Evolutionary conservation across 805 yeast genomes (phyloP).

Genomic region (Metschnikowia kofuensis): DNA sequence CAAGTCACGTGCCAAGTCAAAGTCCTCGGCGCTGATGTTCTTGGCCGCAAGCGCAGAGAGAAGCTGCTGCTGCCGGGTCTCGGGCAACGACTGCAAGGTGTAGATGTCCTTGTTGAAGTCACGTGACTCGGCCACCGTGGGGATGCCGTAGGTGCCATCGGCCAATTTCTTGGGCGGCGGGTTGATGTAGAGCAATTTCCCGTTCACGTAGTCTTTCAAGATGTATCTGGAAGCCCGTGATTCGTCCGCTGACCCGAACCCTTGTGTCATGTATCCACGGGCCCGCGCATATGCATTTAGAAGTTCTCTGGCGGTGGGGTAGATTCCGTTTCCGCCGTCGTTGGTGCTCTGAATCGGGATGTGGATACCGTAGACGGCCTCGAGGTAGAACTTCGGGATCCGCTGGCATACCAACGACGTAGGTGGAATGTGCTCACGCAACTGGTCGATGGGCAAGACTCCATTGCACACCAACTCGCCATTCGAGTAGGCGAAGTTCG

Average conservation of each 20-base stretch:
- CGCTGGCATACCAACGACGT: conserved; percentile 79
- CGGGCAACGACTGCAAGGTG: conserved; percentile 62
- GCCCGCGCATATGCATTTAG: conserved; percentile 92
- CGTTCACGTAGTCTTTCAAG: conserved; percentile 91
- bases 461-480: conserved; percentile 98
- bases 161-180: conserved; percentile 76
- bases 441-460: conserved; percentile 96
- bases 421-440: conserved; percentile 90
- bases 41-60: conserved; percentile 58
- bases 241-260: conserved; percentile 95
- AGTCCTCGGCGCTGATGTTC: conserved; percentile 46
- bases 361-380: conserved; percentile 90
- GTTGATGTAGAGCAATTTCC: conserved; percentile 76
- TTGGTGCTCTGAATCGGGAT: conserved; percentile 70
- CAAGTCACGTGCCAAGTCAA: conserved; percentile 69
- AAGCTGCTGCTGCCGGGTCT: conserved; percentile 69
- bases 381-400: conserved; percentile 83
- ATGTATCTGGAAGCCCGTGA: conserved; percentile 90
- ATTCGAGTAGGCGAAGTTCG: conserved; percentile 93
- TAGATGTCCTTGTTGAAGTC: conserved; percentile 75
- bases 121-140: conserved; percentile 37
- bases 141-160: conserved; percentile 57
- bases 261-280: conserved; percentile 96
- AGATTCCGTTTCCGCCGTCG: conserved; percentile 82
- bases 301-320: conserved; percentile 86